A percentile compares a stretch with the other conserved stretches of the same genome.
Evolutionary conservation across 129 eudicot genomes (phyloP).

Genomic region (Artemisia tridentata): DNA sequence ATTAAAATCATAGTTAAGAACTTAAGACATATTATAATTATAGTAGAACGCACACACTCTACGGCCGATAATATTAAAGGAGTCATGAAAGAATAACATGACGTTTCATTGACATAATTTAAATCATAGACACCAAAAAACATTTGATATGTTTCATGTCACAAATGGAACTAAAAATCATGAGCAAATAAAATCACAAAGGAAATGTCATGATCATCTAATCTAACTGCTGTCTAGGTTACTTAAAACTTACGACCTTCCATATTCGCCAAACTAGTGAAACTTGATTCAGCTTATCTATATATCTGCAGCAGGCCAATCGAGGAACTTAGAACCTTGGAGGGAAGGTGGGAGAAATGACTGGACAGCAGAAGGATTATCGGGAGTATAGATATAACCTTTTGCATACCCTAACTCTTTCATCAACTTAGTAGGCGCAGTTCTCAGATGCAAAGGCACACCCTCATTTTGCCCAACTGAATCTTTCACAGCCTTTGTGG

Average conservation of each 20-base stretch:
- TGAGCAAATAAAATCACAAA: background rate
- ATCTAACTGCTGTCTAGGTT: too few species aligned
- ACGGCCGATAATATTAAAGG: too few species aligned
- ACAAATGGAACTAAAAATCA: too few species aligned
- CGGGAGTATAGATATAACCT: constrained; percentile 80
- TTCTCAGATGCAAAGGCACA: constrained; percentile 85
- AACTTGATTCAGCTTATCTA: background rate
- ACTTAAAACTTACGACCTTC: too few species aligned
- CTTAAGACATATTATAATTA: too few species aligned
- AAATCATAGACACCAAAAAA: too few species aligned
- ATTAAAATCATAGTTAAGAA: too few species aligned
- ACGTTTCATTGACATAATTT: too few species aligned
- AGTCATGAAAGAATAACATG: too few species aligned
- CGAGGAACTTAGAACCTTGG: constrained; percentile 69
- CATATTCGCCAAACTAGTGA: background rate
- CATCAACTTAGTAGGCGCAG: constrained; percentile 92
- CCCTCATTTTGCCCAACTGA: constrained; percentile 87
- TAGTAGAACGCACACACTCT: too few species aligned
- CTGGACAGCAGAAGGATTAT: constrained; percentile 54
- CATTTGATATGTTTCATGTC: too few species aligned
- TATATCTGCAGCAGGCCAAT: constrained; percentile 48
- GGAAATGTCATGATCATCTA: background rate
- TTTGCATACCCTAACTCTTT: constrained; percentile 74
- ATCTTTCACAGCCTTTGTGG: constrained; percentile 60
- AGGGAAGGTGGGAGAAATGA: constrained; percentile 68